A percentile compares a stretch with the other conserved stretches of the same genome.
These are phyloP conservation scores for Colletotrichum neosansevieriae DNA, from an alignment of 2,329 filamentous ascomycete species.

Conservation along the genomic window DNA sequence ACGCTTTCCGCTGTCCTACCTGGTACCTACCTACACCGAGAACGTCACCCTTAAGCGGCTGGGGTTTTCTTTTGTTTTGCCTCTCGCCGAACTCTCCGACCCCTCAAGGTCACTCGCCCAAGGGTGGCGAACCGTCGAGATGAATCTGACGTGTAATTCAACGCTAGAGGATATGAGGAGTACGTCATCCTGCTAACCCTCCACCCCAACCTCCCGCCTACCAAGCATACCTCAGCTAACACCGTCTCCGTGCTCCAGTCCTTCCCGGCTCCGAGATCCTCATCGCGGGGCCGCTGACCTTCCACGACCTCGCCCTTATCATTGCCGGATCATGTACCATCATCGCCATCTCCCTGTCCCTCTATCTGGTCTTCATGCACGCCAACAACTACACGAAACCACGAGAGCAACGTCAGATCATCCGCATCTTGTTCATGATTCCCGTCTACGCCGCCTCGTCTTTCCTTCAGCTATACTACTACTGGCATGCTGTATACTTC, in stretches of 20 bases:
- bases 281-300: constrained; percentile 62
- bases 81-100: not conserved
- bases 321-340: constrained; percentile 62
- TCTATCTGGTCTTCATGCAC: constrained; percentile 70
- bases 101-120: not conserved
- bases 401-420: constrained; percentile 75
- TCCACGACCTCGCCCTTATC: constrained; percentile 66
- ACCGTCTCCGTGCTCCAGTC: constrained; percentile 48
- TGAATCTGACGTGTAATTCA: constrained; percentile 57
- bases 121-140: constrained; percentile 32
- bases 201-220: no score
- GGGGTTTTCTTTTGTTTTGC: not conserved
- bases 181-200: constrained; percentile 44
- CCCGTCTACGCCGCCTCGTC: constrained; percentile 83
- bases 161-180: constrained; percentile 59
- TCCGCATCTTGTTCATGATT: constrained; percentile 90
- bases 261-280: constrained; percentile 58
- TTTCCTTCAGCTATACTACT: constrained; percentile 79
- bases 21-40: not conserved
- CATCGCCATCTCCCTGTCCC: constrained; percentile 64
- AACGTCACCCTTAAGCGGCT: not conserved
- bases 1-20: not conserved
- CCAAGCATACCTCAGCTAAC: constrained; percentile 14
- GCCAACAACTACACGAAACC: constrained; percentile 71
- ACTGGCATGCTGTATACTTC: constrained; percentile 84